Evolutionary conservation across 106 monocot genomes (phyloP).

Genomic region (Amphibolis antarctica): DNA sequence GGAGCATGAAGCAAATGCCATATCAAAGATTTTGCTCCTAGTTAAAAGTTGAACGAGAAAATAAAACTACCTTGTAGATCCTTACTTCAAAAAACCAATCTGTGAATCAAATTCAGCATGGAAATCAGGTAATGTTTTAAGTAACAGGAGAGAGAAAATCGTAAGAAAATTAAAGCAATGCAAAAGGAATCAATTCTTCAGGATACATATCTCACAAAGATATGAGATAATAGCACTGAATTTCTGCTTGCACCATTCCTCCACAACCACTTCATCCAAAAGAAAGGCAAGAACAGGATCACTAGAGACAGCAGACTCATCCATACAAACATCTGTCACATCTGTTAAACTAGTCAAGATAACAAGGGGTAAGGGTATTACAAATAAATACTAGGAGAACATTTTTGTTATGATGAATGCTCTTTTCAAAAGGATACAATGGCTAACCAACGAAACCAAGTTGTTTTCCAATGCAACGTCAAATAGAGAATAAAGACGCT

Average conservation of each 20-base stretch:
- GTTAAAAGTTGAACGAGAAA: too few species aligned
- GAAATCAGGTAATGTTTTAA: too few species aligned
- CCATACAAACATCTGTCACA: slow-evolving; percentile 92
- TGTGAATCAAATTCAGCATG: too few species aligned
- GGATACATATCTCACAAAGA: slow-evolving; percentile 72
- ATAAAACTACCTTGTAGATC: too few species aligned
- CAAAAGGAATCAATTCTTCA: background rate
- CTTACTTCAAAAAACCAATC: too few species aligned
- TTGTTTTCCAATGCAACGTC: slow-evolving; percentile 90
- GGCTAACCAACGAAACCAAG: slow-evolving; percentile 72
- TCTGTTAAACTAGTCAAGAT: slow-evolving; percentile 65
- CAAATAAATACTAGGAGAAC: background rate
- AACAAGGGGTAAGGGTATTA: background rate
- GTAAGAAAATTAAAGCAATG: background rate
- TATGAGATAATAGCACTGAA: slow-evolving; percentile 31
- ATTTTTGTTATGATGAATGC: background rate
- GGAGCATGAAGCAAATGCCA: too few species aligned
- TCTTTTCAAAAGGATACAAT: slow-evolving; percentile 71
- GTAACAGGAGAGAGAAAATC: too few species aligned
- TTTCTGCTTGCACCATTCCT: slow-evolving; percentile 82
- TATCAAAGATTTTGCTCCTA: too few species aligned
- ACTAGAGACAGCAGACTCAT: slow-evolving; percentile 93
- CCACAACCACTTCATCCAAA: slow-evolving; percentile 96
- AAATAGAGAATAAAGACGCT: slow-evolving; percentile 74
- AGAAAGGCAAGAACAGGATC: slow-evolving; percentile 90